Evolutionary conservation across 208 protist genomes (phyloP).

Genomic region (Crithidia thermophila): DNA sequence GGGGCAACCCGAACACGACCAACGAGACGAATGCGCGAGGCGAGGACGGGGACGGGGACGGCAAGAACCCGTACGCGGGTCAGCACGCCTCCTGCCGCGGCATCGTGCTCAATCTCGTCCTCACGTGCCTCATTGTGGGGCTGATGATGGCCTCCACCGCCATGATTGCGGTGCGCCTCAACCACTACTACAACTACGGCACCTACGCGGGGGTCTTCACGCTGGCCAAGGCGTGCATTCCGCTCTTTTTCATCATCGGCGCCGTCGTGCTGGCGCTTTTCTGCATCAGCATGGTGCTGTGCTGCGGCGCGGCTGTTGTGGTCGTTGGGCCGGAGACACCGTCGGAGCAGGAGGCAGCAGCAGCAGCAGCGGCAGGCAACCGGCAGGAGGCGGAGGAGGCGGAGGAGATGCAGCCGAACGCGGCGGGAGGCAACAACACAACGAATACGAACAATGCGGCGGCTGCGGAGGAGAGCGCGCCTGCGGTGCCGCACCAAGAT

Average conservation of each 20-base stretch:
- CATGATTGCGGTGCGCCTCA: conserved; percentile 66
- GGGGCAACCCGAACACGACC: not conserved
- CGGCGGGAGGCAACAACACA: not conserved
- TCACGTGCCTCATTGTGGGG: conserved; percentile 24
- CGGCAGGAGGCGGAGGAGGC: conserved; percentile 10
- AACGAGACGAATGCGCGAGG: not conserved
- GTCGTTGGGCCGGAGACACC: not conserved
- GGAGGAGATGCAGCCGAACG: conserved; percentile 14
- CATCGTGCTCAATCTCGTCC: conserved; percentile 11
- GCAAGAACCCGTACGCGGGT: conserved; percentile 14
- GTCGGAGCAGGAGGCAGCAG: not conserved
- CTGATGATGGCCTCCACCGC: conserved; percentile 46
- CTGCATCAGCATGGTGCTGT: conserved; percentile 17
- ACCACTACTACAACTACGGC: conserved; percentile 39
- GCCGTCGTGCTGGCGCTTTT: conserved; percentile 20
- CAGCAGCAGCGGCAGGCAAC: conserved; percentile 14
- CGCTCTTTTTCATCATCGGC: conserved; percentile 57
- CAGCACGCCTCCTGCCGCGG: conserved; percentile 16
- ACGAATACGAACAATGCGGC: not conserved
- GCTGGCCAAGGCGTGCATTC: conserved; percentile 48
- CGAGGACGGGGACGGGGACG: not conserved
- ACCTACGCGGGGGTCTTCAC: conserved; percentile 34
- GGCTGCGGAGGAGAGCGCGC: not conserved
- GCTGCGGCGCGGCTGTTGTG: conserved; percentile 24
- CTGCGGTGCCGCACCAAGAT: conserved; percentile 3